Conservation (phyloP, 345 rosid species). For the Eucalyptus fibrosa region DNA sequence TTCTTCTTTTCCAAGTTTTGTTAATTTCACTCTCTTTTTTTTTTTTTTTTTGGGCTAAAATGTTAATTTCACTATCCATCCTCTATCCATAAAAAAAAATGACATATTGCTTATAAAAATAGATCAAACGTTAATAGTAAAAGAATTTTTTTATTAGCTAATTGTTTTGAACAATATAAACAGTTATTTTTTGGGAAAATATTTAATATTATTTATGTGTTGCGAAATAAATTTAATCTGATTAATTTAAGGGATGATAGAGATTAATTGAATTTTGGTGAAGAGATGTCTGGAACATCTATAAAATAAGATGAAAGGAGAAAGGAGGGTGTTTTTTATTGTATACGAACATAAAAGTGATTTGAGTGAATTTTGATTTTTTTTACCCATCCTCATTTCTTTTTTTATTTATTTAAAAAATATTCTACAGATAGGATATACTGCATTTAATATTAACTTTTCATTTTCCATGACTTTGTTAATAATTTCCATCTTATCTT, state of each 20-base stretch:
- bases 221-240: background rate
- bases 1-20: background rate
- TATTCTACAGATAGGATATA: background rate
- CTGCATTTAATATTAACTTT: background rate
- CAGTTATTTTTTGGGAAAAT: rapidly evolving
- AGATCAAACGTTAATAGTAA: rapidly evolving
- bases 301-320: background rate
- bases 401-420: background rate
- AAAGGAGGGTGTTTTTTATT: background rate
- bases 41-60: too few relatives aligned
- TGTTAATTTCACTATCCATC: background rate
- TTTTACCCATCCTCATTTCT: rapidly evolving
- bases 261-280: background rate
- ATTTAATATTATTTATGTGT: background rate
- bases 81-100: too few relatives aligned
- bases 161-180: background rate
- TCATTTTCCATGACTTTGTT: background rate
- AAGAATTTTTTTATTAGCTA: background rate
- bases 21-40: background rate
- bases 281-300: background rate
- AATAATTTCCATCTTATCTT: background rate
- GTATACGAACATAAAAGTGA: too few relatives aligned
- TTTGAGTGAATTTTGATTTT: background rate
- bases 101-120: background rate
- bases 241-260: background rate